Base-by-base conservation (phyloP, 192 early-diverging fungal species). In the Dissophora globulifera region DNA sequence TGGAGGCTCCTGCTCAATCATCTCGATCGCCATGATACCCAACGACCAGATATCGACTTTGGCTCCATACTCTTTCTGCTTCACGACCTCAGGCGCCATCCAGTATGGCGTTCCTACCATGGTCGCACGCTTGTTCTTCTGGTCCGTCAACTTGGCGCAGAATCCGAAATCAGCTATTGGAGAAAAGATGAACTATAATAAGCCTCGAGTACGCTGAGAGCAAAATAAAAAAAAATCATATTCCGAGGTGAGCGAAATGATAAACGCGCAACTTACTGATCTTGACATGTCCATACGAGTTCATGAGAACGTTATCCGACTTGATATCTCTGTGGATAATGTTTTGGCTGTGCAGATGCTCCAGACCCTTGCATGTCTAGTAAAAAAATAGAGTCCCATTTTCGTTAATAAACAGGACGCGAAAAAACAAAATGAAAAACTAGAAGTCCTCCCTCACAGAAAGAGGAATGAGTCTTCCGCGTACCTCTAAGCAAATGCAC, bases 11-110 rank as follows among this genome's bases (percentile, higher is more conserved):
- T 93, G 92, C 79, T 98, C 96, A 65, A 98, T 90, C 96, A 98
- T 97, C 80, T 98, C 95, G 47, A 97, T 96, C 4, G 93, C 94
- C 95, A 97, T 98, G 67, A 98, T 97, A 52, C 96, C 95, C 32
- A 97, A 80, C 1, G 94, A 97, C 96, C 96, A 94, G 51, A 92
- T 88, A 78, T 94, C 92, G 19, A 94, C 91, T 83, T 94, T 93
- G 64, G 88, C 80, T 11, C 87, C 89, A 63, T 92, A 94, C 16
- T 89, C 84, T 75, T 92, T 92, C 59, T 93, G 91, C 80, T 92
- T 93, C 58, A 94, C 90, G 4, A 94, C 90, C 70, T 93, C 92
- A 49, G 92, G 92, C 12, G 92, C 92, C 92, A 92, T 93, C 91
- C 94, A 95, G 69, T 94, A 94, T 26, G 93, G 92, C 16, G 95